Evolutionary conservation across 148 eudicot species (phyloP), one percentile per base, ranked within the genome.

Genomic region (Persicaria tinctoria): DNA sequence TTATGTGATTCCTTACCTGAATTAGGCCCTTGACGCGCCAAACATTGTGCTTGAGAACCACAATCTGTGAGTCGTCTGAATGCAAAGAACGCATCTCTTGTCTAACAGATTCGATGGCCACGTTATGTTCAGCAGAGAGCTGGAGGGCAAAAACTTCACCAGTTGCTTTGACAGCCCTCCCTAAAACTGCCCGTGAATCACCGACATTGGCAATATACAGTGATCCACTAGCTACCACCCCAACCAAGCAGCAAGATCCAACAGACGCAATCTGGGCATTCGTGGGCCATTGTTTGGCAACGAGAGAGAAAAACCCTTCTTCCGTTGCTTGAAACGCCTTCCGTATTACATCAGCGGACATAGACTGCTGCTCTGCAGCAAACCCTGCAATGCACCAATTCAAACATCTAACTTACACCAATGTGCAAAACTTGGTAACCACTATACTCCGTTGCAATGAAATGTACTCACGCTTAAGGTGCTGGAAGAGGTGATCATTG

Each of bases 301-400:
- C 82, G 66, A 80, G 38, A 51, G 82, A 76, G 49, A 73, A 46
- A 46, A 80, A 80, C 5, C 82, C 79, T 23, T 80, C 82, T 73
- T 80, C 82, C 51, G 82, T 80, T 66, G 82, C 82, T 54, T 80
- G 82, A 41, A 80, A 72, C 8, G 82, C 82, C 76, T 80, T 80
- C 41, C 73, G 69, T 10, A 80, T 80, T 32, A 80, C 82, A 51
- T 80, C 82, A 46, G 32, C 73, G 38, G 82, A 80, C 82, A 80
- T 80, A 44, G 73, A 73, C 16, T 80, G 79, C 54, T 80, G 78
- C 73, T 80, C 82, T 4, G 82, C 76, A 11, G 82, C 51, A 76
- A 80, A 76, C 63, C 76, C 82, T 80, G 75, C 55, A 71, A 71
- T 8, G 51, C 17, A 47, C 55, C 13, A 17, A 71, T 71, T 70